Conservation (phyloP, 2,329 filamentous ascomycete species). For the Alternaria triticimaculans region DNA sequence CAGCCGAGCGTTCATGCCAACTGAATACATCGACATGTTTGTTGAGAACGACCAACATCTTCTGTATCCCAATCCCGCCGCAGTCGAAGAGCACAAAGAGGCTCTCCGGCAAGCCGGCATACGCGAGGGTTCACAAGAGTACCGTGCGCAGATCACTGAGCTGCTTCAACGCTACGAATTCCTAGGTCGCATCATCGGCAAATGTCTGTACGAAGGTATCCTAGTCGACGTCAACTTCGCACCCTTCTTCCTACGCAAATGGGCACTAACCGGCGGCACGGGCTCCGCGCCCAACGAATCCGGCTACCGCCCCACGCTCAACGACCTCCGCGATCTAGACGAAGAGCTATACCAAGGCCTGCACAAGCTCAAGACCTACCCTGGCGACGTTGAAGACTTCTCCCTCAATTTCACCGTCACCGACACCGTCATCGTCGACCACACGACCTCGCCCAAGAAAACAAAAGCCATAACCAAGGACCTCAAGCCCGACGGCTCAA, state of each 20-base stretch:
- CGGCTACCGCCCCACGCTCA: constrained; percentile 87
- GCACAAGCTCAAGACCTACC: constrained; percentile 80
- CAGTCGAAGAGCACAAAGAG: constrained; percentile 72
- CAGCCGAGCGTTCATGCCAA: constrained; percentile 76
- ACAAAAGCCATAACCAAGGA: constrained; percentile 73
- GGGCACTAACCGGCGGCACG: constrained; percentile 76
- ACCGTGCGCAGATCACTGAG: constrained; percentile 63
- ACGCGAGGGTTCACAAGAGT: constrained; percentile 62
- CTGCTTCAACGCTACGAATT: constrained; percentile 85
- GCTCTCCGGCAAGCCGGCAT: constrained; percentile 61
- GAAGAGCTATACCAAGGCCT: constrained; percentile 89
- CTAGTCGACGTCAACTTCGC: constrained; percentile 92
- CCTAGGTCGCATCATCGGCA: constrained; percentile 88
- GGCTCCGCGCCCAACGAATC: constrained; percentile 69
- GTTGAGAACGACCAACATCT: constrained; percentile 83
- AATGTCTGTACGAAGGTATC: constrained; percentile 97
- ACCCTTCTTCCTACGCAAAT: constrained; percentile 94
- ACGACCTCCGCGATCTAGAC: constrained; percentile 91
- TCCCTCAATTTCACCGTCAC: constrained; percentile 88
- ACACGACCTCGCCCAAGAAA: constrained; percentile 44
- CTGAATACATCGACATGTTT: constrained; percentile 68
- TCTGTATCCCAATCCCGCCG: constrained; percentile 85
- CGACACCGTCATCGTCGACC: constrained; percentile 62
- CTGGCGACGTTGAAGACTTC: constrained; percentile 80
- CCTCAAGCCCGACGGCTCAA: constrained; percentile 77